Percentiles rank a stretch among this genome's conserved stretches.
Evolutionary conservation across 345 rosid genomes (phyloP).

Genomic region (Eucalyptus cloeziana): DNA sequence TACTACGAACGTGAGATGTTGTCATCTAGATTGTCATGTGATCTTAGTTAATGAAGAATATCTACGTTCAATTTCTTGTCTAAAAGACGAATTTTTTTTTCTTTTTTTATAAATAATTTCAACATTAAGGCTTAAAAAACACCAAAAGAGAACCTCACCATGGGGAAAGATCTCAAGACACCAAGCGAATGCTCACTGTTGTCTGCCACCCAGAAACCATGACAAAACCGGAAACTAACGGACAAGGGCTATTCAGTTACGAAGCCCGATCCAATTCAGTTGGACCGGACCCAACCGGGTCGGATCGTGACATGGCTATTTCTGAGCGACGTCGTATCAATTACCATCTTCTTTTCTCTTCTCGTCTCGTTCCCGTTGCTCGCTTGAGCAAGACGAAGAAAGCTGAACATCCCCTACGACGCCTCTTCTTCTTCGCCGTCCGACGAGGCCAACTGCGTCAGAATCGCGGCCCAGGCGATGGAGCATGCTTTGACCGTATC

Average conservation of each 20-base stretch:
- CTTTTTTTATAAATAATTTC: background rate
- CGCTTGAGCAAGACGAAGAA: background rate
- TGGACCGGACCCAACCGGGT: background rate
- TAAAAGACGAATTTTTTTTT: background rate
- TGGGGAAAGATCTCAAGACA: background rate
- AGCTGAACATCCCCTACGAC: constrained; percentile 47
- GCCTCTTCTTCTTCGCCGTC: constrained; percentile 8
- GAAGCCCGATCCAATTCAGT: background rate
- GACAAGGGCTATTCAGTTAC: background rate
- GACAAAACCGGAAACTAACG: background rate
- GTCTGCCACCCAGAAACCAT: background rate
- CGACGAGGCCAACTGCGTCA: constrained; percentile 20
- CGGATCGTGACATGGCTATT: background rate
- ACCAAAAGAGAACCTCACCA: background rate
- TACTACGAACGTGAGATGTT: no score
- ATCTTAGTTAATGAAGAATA: no score
- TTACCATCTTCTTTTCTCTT: background rate
- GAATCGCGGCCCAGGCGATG: constrained; percentile 58
- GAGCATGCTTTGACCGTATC: background rate
- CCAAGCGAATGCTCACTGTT: background rate
- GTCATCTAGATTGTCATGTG: no score
- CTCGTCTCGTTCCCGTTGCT: background rate
- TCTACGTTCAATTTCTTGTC: background rate
- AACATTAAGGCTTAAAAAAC: background rate
- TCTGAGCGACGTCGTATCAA: background rate